Evolutionary conservation across 768 basidiomycete genomes (phyloP).

Genomic region (Auriscalpium orientale): DNA sequence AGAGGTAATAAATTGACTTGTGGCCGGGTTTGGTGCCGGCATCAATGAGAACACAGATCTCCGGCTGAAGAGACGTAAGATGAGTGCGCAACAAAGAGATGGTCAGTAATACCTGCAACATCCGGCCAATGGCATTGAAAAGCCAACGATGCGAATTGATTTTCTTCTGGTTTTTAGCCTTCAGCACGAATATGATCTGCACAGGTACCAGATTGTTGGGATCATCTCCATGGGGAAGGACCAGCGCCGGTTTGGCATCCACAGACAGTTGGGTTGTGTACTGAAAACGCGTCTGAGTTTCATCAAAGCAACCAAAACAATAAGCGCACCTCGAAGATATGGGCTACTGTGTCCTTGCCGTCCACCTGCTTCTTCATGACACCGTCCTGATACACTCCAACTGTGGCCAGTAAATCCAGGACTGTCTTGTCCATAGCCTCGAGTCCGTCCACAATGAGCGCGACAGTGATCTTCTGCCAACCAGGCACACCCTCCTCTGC

Average conservation of each 20-base stretch:
- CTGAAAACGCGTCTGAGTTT: conserved; percentile 30
- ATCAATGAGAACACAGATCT: conserved; percentile 87
- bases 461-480: conserved; percentile 90
- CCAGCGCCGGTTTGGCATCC: conserved; percentile 82
- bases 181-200: conserved; percentile 84
- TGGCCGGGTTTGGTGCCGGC: conserved; percentile 96
- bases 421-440: conserved; percentile 95
- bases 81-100: conserved; percentile 4
- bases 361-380: conserved; percentile 92
- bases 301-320: conserved; percentile 1
- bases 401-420: conserved; percentile 79
- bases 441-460: conserved; percentile 87
- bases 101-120: conserved; percentile 47
- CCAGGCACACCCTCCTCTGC: conserved; percentile 79
- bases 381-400: conserved; percentile 92
- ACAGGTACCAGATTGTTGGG: conserved; percentile 91
- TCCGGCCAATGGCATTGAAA: conserved; percentile 87
- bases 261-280: conserved; percentile 97
- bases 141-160: conserved; percentile 95
- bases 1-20: conserved; percentile 92
- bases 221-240: conserved; percentile 84
- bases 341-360: conserved; percentile 82
- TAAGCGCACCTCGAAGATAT: conserved; percentile 80
- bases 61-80: conserved; percentile 46
- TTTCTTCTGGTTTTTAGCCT: conserved; percentile 94